Percentiles rank a stretch among this genome's conserved stretches.
phyloP scores from a whole-genome alignment of 768 basidiomycete species.

The Lactarius vividus region DNA sequence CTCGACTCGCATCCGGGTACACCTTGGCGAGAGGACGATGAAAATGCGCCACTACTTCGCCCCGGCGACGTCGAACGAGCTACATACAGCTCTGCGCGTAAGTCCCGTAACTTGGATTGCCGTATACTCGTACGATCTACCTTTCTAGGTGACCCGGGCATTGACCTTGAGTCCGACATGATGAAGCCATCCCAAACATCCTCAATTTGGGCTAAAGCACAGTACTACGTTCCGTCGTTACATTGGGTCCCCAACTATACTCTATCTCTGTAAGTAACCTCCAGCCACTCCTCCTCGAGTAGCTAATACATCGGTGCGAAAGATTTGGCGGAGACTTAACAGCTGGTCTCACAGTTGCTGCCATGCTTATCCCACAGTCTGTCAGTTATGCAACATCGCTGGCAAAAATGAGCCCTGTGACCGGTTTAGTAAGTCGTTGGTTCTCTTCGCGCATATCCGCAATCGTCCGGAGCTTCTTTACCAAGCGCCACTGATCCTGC shows the following conservation, averaged over 20 bases:
- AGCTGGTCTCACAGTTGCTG: conserved; percentile 82
- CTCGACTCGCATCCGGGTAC: conserved; percentile 13
- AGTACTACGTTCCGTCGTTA: conserved; percentile 76
- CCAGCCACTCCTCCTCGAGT: conserved; percentile 6
- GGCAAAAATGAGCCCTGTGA: conserved; percentile 78
- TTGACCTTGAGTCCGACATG: conserved; percentile 7
- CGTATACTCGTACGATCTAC: not conserved
- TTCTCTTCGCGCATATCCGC: not conserved
- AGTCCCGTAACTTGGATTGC: not conserved
- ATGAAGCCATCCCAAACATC: conserved; percentile 9
- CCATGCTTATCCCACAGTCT: conserved; percentile 81
- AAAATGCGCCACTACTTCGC: conserved; percentile 18
- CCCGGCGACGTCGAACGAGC: conserved; percentile 18
- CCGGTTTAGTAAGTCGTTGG: conserved; percentile 65
- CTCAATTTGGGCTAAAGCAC: conserved; percentile 44
- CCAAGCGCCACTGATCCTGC: not conserved
- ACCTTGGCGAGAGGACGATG: conserved; percentile 19
- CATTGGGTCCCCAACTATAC: conserved; percentile 81
- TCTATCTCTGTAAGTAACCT: conserved; percentile 53
- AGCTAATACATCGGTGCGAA: conserved; percentile 35
- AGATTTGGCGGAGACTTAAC: conserved; percentile 71
- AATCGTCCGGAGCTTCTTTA: not conserved
- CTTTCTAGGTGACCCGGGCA: not conserved
- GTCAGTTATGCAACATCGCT: conserved; percentile 90
- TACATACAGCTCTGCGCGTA: not conserved